phyloP scores from a whole-genome alignment of 768 basidiomycete genomes.

The Suillus occidentalis region DNA sequence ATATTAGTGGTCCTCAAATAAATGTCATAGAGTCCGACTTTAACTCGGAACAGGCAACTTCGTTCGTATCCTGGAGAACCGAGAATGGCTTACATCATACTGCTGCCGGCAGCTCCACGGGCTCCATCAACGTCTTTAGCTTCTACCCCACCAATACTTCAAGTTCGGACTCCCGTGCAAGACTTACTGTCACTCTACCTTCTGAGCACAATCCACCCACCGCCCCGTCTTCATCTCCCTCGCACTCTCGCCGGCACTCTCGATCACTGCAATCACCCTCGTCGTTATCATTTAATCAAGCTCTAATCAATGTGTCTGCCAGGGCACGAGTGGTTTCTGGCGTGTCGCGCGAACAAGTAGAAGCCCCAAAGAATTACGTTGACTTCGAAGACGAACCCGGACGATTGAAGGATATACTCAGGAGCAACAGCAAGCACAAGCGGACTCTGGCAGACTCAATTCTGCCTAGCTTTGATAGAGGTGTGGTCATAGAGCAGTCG shows the following conservation, averaged over 20 bases:
- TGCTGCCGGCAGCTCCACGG: conserved; percentile 20
- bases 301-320: conserved; percentile 54
- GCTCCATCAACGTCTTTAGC: conserved; percentile 28
- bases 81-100: background rate
- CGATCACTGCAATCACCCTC: conserved; percentile 36
- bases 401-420: conserved; percentile 72
- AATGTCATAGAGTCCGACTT: conserved; percentile 26
- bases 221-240: conserved; percentile 18
- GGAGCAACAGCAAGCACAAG: conserved; percentile 42
- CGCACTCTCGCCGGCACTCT: conserved; percentile 29
- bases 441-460: conserved; percentile 33
- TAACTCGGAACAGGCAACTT: background rate
- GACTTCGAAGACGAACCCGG: conserved; percentile 83
- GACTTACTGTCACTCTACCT: conserved; percentile 2
- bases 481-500: conserved; percentile 20
- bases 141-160: background rate
- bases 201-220: conserved; percentile 11
- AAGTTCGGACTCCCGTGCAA: background rate
- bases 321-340: conserved; percentile 71
- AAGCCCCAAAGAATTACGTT: conserved; percentile 76
- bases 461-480: conserved; percentile 32
- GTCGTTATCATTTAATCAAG: conserved; percentile 32
- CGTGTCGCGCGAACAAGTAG: conserved; percentile 65
- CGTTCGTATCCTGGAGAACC: background rate
- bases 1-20: background rate